Evolutionary conservation across 176 grass and related monocot genomes (phyloP).

Genomic region (Coix lacrymajobi): DNA sequence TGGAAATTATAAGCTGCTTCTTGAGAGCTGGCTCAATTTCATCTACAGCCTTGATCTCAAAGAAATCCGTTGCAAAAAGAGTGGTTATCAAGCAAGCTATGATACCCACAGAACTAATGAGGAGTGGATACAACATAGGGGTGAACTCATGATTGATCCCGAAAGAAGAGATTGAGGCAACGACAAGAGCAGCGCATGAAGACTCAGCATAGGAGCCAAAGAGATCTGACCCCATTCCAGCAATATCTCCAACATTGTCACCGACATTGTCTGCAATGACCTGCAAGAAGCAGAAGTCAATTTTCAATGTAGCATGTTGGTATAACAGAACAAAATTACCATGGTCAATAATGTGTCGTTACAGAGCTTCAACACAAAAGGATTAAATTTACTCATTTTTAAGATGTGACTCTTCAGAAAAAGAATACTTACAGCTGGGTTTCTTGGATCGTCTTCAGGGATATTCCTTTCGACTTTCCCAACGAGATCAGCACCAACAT

Average conservation of each 20-base stretch:
- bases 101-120: constrained; percentile 88
- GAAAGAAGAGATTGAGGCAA: constrained; percentile 94
- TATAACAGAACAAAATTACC: not conserved
- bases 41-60: constrained; percentile 78
- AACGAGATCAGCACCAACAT: constrained; percentile 92
- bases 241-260: constrained; percentile 97
- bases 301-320: not conserved
- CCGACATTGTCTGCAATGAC: constrained; percentile 97
- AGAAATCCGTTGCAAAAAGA: constrained; percentile 86
- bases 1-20: constrained; percentile 77
- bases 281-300: constrained; percentile 40
- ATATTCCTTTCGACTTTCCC: constrained; percentile 92
- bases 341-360: not conserved
- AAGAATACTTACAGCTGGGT: constrained; percentile 74
- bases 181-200: constrained; percentile 85
- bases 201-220: constrained; percentile 95
- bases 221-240: constrained; percentile 95
- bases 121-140: constrained; percentile 78
- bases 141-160: constrained; percentile 84
- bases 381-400: not conserved
- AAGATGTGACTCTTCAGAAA: not conserved
- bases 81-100: constrained; percentile 89
- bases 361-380: not conserved
- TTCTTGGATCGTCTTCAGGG: constrained; percentile 94
- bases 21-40: constrained; percentile 86